Evolutionary conservation across 208 protist genomes (phyloP), one percentile per base, ranked within the genome.

Genomic region (Porcisia deanei): DNA sequence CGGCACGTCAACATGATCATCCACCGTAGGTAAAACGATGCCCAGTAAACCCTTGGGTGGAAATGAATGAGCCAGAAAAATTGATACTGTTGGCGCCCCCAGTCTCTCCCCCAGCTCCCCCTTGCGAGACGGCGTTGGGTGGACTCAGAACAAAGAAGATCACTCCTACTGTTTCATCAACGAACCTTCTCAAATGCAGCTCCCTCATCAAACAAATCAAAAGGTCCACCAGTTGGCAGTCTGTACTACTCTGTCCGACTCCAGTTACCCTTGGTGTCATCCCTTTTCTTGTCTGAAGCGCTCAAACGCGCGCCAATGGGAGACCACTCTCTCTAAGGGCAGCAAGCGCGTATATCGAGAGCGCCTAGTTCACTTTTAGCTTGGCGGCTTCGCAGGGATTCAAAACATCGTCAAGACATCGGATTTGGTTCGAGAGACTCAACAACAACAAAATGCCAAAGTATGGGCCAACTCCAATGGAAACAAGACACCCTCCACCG

Each of bases 31-130:
- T 43, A 49, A 20, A 67, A 7, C 16, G 41, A 34, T 25, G 41
- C 41, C 63, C 22, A 67, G 37, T 37, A 49, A 10, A 25, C 8
- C 7, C 20, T 25, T 67, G 22, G 41, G 41, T n/a, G 39, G 41
- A n/a, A 67, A 67, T 30, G 18, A 70, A 57, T 14, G 65, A 63
- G 53, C 14, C 60, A 64, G 34, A 60, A 71, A 37, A 70, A 9
- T 37, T 75, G 34, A 20, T 57, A 34, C 34, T 39, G 34, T 52
- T n/a, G 34, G 5, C n/a, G 12, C 10, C 6, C n/a, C 9, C 22
- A 0, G 22, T 52, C 41, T 47, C 41, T 61, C 58, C 14, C 58
- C 12, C 20, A 14, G 2, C 39, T 30, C 0, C 59, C 30, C 41
- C 47, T 43, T 34, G 16, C 10, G 20, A 67, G 8, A 43, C 37